These are phyloP conservation scores for Lizonia empirigonia DNA, from an alignment of 2,329 filamentous ascomycete species.

Conservation along the genomic window DNA sequence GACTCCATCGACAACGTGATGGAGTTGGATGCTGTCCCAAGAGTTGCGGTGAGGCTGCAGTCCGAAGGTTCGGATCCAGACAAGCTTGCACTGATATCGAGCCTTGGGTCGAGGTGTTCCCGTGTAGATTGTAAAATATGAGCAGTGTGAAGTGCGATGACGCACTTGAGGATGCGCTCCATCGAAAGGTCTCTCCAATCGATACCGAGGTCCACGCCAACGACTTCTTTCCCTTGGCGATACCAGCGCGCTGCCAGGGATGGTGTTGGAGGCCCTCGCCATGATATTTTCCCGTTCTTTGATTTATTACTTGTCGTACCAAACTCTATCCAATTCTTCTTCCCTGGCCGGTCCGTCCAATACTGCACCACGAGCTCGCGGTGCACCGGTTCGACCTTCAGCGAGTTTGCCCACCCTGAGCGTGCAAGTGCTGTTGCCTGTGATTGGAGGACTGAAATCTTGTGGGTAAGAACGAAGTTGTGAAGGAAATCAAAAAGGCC, in stretches of 20 bases:
- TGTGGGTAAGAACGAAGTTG: conserved; percentile 85
- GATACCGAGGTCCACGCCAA: conserved; percentile 69
- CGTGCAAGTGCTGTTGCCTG: conserved; percentile 75
- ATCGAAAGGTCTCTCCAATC: conserved; percentile 72
- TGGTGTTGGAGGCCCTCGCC: conserved; percentile 42
- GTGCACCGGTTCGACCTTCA: conserved; percentile 80
- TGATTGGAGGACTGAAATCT: conserved; percentile 79
- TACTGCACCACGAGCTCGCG: conserved; percentile 88
- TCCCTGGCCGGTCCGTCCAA: conserved; percentile 73
- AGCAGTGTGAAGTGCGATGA: conserved; percentile 76
- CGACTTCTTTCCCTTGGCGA: conserved; percentile 76
- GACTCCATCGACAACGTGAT: conserved; percentile 73
- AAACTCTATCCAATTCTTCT: conserved; percentile 90
- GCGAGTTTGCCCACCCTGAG: conserved; percentile 75
- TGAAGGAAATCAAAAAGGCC: conserved; percentile 89
- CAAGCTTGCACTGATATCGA: conserved; percentile 63
- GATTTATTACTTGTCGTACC: conserved; percentile 72
- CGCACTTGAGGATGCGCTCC: conserved; percentile 72
- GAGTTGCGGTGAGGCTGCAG: conserved; percentile 70
- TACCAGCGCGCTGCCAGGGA: conserved; percentile 77
- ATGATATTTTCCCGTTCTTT: conserved; percentile 43
- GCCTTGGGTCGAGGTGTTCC: conserved; percentile 62
- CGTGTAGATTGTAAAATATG: conserved; percentile 69
- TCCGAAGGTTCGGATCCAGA: conserved; percentile 68
- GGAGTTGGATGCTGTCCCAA: conserved; percentile 65